phyloP scores from a whole-genome alignment of 2,329 filamentous ascomycete genomes.

The Aspergillus viridinutans region DNA sequence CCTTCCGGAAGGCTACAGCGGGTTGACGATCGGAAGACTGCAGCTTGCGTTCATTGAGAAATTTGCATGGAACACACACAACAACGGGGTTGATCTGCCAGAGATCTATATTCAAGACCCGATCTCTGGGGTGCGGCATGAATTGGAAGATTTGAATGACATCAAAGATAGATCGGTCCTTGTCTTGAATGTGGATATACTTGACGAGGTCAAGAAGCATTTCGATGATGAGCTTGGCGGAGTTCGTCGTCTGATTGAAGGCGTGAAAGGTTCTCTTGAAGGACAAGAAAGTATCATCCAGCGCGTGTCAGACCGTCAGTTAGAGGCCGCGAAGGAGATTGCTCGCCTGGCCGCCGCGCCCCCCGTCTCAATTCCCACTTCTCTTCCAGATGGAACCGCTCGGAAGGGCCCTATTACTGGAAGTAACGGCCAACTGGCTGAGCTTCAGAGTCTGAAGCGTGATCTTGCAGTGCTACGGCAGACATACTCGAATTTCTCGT shows the following conservation, averaged over 20 bases:
- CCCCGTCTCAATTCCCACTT: conserved; percentile 22
- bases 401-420: conserved; percentile 27
- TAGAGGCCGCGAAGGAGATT: conserved; percentile 85
- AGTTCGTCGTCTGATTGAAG: conserved; percentile 76
- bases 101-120: conserved; percentile 98
- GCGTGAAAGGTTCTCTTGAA: conserved; percentile 76
- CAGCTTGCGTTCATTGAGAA: conserved; percentile 98
- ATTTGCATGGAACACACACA: conserved; percentile 97
- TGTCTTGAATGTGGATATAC: conserved; percentile 86
- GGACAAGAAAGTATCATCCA: conserved; percentile 79
- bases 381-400: conserved; percentile 22
- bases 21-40: conserved; percentile 79
- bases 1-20: conserved; percentile 74
- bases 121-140: conserved; percentile 91
- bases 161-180: conserved; percentile 93
- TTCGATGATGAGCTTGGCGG: conserved; percentile 87
- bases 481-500: conserved; percentile 86
- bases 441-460: conserved; percentile 76
- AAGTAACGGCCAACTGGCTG: conserved; percentile 62
- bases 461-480: conserved; percentile 90
- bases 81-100: conserved; percentile 84
- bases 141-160: conserved; percentile 86
- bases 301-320: conserved; percentile 82
- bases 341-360: conserved; percentile 58
- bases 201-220: conserved; percentile 95